Evolutionary conservation across 768 basidiomycete genomes (phyloP).

Genomic region (Stropharia rugosoannulata): DNA sequence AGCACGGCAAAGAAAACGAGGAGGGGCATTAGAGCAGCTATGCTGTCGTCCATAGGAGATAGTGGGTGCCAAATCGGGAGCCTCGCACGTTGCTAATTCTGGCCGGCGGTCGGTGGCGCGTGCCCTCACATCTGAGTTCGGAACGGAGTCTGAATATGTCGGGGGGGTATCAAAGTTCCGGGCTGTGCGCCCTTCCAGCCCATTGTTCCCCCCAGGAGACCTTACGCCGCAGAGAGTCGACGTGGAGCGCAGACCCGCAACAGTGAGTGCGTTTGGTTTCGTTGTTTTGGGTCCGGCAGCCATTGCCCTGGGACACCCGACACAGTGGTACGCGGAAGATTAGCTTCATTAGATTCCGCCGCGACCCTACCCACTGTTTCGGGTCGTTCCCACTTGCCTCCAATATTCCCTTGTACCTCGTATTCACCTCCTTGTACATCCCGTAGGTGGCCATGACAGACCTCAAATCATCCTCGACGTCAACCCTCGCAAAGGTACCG

Average conservation of each 20-base stretch:
- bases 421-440: constrained; percentile 23
- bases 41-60: constrained; percentile 15
- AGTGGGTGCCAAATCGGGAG: not conserved
- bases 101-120: not conserved
- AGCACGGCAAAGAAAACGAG: constrained; percentile 47
- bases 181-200: not conserved
- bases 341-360: constrained; percentile 35
- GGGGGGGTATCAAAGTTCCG: constrained; percentile 2
- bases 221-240: not conserved
- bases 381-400: constrained; percentile 32
- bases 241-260: not conserved
- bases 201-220: not conserved
- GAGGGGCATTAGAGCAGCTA: constrained; percentile 37
- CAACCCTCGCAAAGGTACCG: constrained; percentile 24
- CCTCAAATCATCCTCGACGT: constrained; percentile 25
- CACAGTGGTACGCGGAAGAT: constrained; percentile 33
- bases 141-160: constrained; percentile 23
- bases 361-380: constrained; percentile 34
- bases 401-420: constrained; percentile 23
- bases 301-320: constrained; percentile 24
- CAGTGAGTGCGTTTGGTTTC: not conserved
- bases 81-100: not conserved
- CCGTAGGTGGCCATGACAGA: constrained; percentile 31
- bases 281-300: constrained; percentile 11
- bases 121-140: constrained; percentile 13